Base-by-base conservation (phyloP, 208 protist species). In the Trypanosoma congolense region DNA sequence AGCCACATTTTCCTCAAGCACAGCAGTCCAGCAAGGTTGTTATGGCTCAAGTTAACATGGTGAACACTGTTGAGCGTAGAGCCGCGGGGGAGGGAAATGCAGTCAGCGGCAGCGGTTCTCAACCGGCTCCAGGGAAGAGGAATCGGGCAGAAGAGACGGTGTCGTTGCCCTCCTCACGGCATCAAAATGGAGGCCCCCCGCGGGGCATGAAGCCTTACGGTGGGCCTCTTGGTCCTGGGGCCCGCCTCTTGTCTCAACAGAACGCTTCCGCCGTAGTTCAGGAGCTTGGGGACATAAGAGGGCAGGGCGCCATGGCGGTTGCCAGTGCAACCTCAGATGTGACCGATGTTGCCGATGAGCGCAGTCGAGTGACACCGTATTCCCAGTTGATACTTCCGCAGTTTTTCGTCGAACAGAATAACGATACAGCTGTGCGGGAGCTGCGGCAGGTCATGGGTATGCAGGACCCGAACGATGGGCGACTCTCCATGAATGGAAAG, bases 341-440 rank as follows among this genome's bases (percentile, higher is more conserved):
- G 43, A 49, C 43, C 56, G 67, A 55, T 47, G 51, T n/a, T 19
- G 38, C 12, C 16, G 24, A 33, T 36, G 22, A 52, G 16, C 33
- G 44, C n/a, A 54, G 60, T 28, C 35, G 69, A 9, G 70, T 60
- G n/a, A 91, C 87, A 29, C 83, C 81, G 18, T 89, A 80, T 54
- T 77, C 78, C 2, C 87, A 91, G 46, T 56, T 91, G 40, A 64
- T 90, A 33, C 60, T 94, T 22, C 83, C 87, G 8, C 71, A 79
- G 18, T 94, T 81, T 69, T 77, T 94, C 61, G 81, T 92, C 16
- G 83, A 94, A 70, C 87, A 94, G 65, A 83, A 78, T 43, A 92
- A 90, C 54, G 83, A 90, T 55, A 94, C 87, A 2, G 75, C 87
- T 2, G 60, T 92, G n/a, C 82, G 77, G 8, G 87, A 94, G 69